Evolutionary conservation across 2,329 filamentous ascomycete genomes (phyloP), one percentile per base, ranked within the genome.

Genomic region (Apiospora koreana): DNA sequence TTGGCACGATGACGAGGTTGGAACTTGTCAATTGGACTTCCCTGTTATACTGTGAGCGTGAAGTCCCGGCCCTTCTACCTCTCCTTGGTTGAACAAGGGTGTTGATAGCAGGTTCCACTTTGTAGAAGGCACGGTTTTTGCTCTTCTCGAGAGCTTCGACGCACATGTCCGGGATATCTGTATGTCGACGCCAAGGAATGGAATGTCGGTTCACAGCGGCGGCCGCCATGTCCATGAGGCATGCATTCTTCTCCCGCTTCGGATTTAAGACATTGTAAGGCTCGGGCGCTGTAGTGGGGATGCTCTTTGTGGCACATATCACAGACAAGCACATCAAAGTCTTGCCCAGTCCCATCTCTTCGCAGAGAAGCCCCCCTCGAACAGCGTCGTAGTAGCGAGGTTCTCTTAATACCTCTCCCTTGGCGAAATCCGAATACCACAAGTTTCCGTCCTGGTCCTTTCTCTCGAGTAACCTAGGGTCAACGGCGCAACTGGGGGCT

Each of bases 281-380:
- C 79, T 3, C 90, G 86, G 1, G 95, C 92, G 3, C 92, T 87
- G 23, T 85, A 81, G 6, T 93, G 88, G 14, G 87, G 72, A 95
- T 87, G 42, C 90, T 85, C 75, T 88, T 90, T 0, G 94, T 97
- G 2, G 94, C 91, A 35, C 97, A 83, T 48, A 98, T 90, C 2
- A 94, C 82, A 8, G 92, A 86, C 23, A 98, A 82, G 73, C 93
- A 95, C 14, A 98, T 97, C 35, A 98, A 81, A 0, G 95, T 98
- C 82, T 98, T 98, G 0, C 95, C 95, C 0, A 88, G 83, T 7
- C 92, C 92, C 93, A 95, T 95, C 73, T 93, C 91, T 77, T 96
- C 93, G 0, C 93, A 92, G 18, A 94, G 82, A 18, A 95, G 92
- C 2, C 94, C 95, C 43, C 95, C 94, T 70, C 87, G 86, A 6